phyloP scores from a whole-genome alignment of 2,329 filamentous ascomycete species.

The Fusarium longipes region DNA sequence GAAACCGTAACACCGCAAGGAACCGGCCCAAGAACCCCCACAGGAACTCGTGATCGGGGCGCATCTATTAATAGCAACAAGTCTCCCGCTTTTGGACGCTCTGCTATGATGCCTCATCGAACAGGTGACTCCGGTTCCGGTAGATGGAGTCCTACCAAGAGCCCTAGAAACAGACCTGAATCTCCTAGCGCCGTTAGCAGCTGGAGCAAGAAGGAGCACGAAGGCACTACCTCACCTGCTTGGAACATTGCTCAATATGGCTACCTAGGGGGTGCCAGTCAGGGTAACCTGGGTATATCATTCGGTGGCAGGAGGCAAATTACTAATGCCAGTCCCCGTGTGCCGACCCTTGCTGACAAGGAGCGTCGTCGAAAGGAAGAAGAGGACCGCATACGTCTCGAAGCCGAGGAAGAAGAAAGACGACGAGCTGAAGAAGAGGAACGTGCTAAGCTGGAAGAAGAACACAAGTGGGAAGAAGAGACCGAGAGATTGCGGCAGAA shows the following conservation, averaged over 20 bases:
- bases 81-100: conserved; percentile 60
- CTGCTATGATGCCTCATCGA: conserved; percentile 58
- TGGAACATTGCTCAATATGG: conserved; percentile 99
- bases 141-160: conserved; percentile 72
- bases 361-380: conserved; percentile 73
- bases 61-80: conserved; percentile 69
- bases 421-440: conserved; percentile 71
- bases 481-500: conserved; percentile 68
- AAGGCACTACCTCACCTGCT: conserved; percentile 83
- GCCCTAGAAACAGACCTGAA: conserved; percentile 63
- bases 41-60: conserved; percentile 58
- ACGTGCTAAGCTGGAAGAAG: conserved; percentile 70
- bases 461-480: conserved; percentile 74
- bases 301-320: conserved; percentile 95
- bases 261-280: conserved; percentile 96
- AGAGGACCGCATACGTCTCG: conserved; percentile 67
- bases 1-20: conserved; percentile 72
- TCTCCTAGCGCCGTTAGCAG: conserved; percentile 75
- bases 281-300: conserved; percentile 92
- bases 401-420: conserved; percentile 65
- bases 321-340: conserved; percentile 80
- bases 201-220: conserved; percentile 89
- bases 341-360: conserved; percentile 87
- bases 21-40: conserved; percentile 67
- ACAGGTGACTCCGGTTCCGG: conserved; percentile 67